Evolutionary conservation across 768 basidiomycete species (phyloP), one percentile per base, ranked within the genome.

Genomic region (Leucocoprinus leucothites): DNA sequence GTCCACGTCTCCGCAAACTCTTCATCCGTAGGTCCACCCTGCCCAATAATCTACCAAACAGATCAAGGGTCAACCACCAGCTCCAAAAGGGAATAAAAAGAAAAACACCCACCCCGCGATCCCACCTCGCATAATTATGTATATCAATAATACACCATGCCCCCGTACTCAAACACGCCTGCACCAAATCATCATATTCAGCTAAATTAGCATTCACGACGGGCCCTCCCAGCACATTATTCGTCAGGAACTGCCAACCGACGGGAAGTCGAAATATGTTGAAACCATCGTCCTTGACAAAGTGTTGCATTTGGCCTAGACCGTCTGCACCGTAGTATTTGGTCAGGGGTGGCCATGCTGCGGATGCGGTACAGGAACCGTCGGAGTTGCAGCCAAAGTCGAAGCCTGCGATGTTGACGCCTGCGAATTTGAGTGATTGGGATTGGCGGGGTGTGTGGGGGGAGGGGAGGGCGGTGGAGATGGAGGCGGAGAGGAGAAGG

Each of bases 291-390:
- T 82, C 67, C 0, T 73, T 63, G 48, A 77, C 74, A 57, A 86
- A 86, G 63, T 86, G 84, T 41, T 72, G 61, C 80, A 86, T 85
- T 62, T 86, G 84, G n/a, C 80, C 78, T 3, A 63, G 67, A 42
- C 77, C 79, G 51, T 80, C 77, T 25, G 62, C 54, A 25, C 78
- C 76, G 36, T 71, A 73, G 52, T 76, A 72, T 58, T 78, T 67
- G 9, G 64, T 65, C 44, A 82, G 66, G 22, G 81, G 81, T 19
- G 79, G 77, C 59, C 61, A 71, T 14, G 76, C 76, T 2, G 64
- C 65, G 40, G 68, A 70, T 9, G 68, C 56, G 28, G 65, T 67
- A 57, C 76, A 80, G 53, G 64, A 68, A 4, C 80, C 79, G 57
- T 79, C 75, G 4, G 67, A 68, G 48, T 69, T 67, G 58, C 78